Conservation (phyloP, 179 eudicot species). For the Heliamphora pulchella region DNA sequence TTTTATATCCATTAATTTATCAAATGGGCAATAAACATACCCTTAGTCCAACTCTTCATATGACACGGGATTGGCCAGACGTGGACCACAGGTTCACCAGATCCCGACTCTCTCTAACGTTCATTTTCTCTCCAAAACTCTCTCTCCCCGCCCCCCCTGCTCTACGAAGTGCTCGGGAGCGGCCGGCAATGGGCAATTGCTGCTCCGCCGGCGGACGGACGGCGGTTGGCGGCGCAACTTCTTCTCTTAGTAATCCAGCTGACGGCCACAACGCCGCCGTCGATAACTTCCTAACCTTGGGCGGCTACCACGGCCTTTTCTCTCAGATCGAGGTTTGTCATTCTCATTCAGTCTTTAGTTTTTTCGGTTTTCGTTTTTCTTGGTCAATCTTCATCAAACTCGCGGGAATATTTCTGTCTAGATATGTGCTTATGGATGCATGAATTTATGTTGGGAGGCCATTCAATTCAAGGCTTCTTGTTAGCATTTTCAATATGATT, state of each 20-base stretch:
- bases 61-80: no score
- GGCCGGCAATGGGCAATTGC: conserved; percentile 78
- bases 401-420: neutral
- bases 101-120: neutral
- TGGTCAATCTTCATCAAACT: neutral
- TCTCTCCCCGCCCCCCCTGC: neutral
- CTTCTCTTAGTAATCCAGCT: conserved; percentile 20
- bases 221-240: conserved; percentile 54
- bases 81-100: no score
- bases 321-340: conserved; percentile 90
- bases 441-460: neutral
- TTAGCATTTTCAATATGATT: neutral
- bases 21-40: no score
- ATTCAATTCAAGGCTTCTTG: neutral
- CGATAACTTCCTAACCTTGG: conserved; percentile 55
- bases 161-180: neutral
- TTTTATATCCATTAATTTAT: no score
- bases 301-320: conserved; percentile 54
- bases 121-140: neutral
- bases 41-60: no score
- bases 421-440: neutral
- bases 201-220: conserved; percentile 70
- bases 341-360: neutral
- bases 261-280: conserved; percentile 69
- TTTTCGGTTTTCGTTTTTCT: neutral